phyloP scores from a whole-genome alignment of 2,329 filamentous ascomycete species.

The Cladosporium sp. region DNA sequence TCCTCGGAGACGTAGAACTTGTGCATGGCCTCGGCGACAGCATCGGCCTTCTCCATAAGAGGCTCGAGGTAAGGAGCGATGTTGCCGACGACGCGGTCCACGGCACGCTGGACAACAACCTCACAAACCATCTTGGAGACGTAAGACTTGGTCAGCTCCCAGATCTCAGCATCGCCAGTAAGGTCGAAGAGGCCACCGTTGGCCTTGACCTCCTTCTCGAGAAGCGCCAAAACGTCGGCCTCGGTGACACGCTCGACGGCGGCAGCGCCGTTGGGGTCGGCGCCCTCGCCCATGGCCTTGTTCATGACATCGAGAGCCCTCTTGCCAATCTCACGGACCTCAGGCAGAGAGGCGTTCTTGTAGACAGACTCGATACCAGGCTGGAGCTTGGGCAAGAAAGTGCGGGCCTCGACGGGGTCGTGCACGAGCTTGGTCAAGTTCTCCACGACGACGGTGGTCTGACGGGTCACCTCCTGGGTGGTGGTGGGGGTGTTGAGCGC shows the following conservation, averaged over 20 bases:
- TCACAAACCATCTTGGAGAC: conserved; percentile 83
- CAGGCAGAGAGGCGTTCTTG: conserved; percentile 85
- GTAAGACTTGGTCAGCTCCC: conserved; percentile 69
- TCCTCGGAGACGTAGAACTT: conserved; percentile 80
- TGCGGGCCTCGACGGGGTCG: conserved; percentile 88
- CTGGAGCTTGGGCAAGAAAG: conserved; percentile 90
- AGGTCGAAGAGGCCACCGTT: conserved; percentile 63
- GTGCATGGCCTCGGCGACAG: conserved; percentile 72
- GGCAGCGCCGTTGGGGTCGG: conserved; percentile 48
- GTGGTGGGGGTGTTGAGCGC: conserved; percentile 90
- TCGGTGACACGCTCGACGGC: conserved; percentile 65
- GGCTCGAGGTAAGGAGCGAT: conserved; percentile 74
- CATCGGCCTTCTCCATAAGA: conserved; percentile 65
- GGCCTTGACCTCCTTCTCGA: conserved; percentile 75
- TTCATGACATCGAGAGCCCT: conserved; percentile 84
- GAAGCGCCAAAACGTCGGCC: conserved; percentile 71
- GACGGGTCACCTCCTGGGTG: conserved; percentile 88
- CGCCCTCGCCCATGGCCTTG: conserved; percentile 77
- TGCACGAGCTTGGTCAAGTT: conserved; percentile 98
- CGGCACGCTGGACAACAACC: conserved; percentile 79
- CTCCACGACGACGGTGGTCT: conserved; percentile 94
- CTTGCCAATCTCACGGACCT: conserved; percentile 86
- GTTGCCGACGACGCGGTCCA: conserved; percentile 68
- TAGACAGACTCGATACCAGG: conserved; percentile 89
- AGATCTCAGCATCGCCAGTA: conserved; percentile 61